Base-by-base conservation (phyloP, 345 rosid species). In the Murraya paniculata region DNA sequence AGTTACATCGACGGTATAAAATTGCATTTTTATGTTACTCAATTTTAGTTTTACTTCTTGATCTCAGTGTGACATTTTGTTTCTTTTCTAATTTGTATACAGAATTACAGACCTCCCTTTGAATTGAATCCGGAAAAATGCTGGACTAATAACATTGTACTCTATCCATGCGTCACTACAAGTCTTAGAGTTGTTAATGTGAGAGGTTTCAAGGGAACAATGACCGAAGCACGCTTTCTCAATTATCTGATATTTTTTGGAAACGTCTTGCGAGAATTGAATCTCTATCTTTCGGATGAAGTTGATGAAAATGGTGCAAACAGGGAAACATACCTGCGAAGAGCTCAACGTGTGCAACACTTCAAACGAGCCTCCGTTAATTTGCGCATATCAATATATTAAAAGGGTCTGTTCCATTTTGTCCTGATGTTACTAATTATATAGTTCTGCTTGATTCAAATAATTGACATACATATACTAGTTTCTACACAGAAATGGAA, bases 101-200 rank as follows among this genome's bases (percentile, higher is more conserved):
- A 82, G 85, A 66, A 67, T 31, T 80, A 82, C 76, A n/a, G 6
- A 4, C 75, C 79, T 7, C 80, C 85, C 0, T 58, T 39, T 22
- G 8, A 48, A 14, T 67, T 82, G 41, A 25, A 74, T 9, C 80
- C 82, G 1, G 11, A 53, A 0, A 61, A 57, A 21, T 79, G 53
- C 33, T 82, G 84, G 84, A 21, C 9, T 2, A 18, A 45, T 10
- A 22, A 73, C 27, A 2, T 68, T 1, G 33, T 64, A 0, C 59
- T 28, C 1, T 70, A 68, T 72, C 57, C 27, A n/a, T 87, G 91
- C 75, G 16, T 87, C 68, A 66, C 31, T 4, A 55, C 25, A 14
- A 79, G 75, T 4, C 83, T 88, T 16, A 88, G 65, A 75, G 81
- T 77, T 31, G 86, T 88, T n/a, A n/a, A 81, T 67, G 74, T 84